A percentile compares a stretch with the other conserved stretches of the same genome.
phyloP scores from a whole-genome alignment of 2,329 filamentous ascomycete genomes.

The Colletotrichum trifolii region DNA sequence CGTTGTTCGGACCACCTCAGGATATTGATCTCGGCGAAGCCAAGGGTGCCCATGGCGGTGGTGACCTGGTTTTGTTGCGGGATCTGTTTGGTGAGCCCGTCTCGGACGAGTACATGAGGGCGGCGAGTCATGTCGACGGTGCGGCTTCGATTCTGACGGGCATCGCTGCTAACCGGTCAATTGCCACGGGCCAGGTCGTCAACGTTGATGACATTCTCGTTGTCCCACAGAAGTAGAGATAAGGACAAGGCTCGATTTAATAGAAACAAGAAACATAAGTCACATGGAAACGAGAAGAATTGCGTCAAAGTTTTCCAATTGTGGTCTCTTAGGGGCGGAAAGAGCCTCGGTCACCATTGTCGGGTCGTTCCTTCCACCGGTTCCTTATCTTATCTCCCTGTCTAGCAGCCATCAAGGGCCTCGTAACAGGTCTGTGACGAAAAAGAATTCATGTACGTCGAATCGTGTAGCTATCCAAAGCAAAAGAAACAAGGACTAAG shows the following conservation, averaged over 20 bases:
- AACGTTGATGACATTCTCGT: conserved; percentile 63
- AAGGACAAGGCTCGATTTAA: neutral
- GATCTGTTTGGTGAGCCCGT: conserved; percentile 67
- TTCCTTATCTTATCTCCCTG: no score
- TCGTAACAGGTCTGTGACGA: no score
- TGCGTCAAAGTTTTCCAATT: no score
- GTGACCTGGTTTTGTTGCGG: conserved; percentile 66
- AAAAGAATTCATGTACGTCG: no score
- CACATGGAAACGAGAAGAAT: no score
- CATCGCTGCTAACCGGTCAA: conserved; percentile 68
- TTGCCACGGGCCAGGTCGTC: conserved; percentile 66
- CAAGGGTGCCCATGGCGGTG: conserved; percentile 69
- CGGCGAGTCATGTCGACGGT: conserved; percentile 69
- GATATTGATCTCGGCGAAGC: conserved; percentile 64
- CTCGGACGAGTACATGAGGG: conserved; percentile 63
- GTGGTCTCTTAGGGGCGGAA: no score
- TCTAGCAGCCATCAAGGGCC: no score
- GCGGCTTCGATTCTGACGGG: conserved; percentile 69
- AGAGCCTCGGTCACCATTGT: no score
- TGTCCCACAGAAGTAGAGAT: conserved; percentile 41
- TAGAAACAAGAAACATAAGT: neutral
- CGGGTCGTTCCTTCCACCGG: no score
- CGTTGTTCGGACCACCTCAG: conserved; percentile 66
- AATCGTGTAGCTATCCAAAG: no score
- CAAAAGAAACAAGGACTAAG: no score